These are phyloP conservation scores for Solanum chiquidenum DNA, from an alignment of 257 asterid species.

Conservation along the genomic window DNA sequence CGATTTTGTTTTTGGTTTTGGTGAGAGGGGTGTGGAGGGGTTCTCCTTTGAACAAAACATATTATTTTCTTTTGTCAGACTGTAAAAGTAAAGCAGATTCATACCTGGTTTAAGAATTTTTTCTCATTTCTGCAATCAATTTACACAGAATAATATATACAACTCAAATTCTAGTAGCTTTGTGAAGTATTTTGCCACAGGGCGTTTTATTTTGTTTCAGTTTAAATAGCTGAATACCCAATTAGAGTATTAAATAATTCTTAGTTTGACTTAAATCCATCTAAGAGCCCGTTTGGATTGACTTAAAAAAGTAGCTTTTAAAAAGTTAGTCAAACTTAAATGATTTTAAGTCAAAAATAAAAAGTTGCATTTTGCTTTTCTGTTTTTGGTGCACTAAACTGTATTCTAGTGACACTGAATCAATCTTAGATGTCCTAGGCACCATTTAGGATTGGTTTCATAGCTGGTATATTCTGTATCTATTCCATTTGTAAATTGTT, in stretches of 20 bases:
- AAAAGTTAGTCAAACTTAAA: background rate
- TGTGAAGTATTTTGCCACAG: background rate
- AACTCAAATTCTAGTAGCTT: background rate
- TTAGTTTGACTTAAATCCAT: background rate
- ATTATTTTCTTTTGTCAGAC: background rate
- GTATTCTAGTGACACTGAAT: no score
- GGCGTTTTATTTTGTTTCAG: background rate
- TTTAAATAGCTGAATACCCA: background rate
- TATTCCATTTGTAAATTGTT: no score
- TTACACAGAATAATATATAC: background rate
- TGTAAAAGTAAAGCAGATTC: background rate
- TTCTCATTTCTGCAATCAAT: background rate
- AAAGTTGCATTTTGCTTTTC: no score
- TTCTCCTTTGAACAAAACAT: background rate
- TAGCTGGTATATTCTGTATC: no score
- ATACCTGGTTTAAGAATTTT: background rate
- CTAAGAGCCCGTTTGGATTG: background rate
- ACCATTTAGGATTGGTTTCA: no score
- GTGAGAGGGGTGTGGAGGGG: background rate
- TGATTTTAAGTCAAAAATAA: no score
- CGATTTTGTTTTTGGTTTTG: background rate
- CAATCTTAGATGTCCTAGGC: no score
- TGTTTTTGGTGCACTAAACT: no score
- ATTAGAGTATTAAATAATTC: background rate
- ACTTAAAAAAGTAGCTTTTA: background rate